Base-by-base conservation (phyloP, 305 asterid genomes). In the Fraxinus sp. region DNA sequence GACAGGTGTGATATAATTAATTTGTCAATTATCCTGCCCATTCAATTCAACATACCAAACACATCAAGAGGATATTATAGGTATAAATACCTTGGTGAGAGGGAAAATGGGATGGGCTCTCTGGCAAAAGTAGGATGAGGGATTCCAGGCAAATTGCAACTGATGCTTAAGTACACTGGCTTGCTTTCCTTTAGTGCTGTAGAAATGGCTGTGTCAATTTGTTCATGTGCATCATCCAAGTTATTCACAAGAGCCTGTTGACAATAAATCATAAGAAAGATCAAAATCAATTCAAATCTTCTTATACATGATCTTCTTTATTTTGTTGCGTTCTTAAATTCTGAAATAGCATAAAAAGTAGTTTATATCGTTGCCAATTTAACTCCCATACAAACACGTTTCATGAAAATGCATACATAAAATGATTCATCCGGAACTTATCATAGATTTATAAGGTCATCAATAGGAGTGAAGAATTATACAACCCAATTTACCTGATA, bases 161-260 rank as follows among this genome's bases (percentile, higher is more conserved):
- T 88, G 81, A 94, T 91, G 90, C 92, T 93, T 55, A 94, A 90
- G 49, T 93, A 94, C 2, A 89, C 97, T 3, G 97, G 98, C 80
- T 92, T 94, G 84, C 98, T 88, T 81, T 94, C 97, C 84, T 89
- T 91, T 74, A 93, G 55, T 37, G 98, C 93, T 0, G 97, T 94
- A 44, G 98, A 89, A 46, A 94, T 91, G 13, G 97, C 97, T 55
- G 78, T 89, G 80, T 94, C 98, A 18, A 94, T 93, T 92, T 90
- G 87, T 83, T 94, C 98, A 83, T 94, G 98, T 28, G 98, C 98
- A 88, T 93, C 97, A 1, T 94, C 97, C 84, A 94, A 86, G 81
- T 93, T 90, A 81, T 88, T 91, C 82, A 94, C 97, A 57, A 92
- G 87, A 1, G 95, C 97, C 98, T 94, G 80, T 28, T 68, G 72